Evolutionary conservation across 768 basidiomycete species (phyloP), one percentile per base, ranked within the genome.

Genomic region (Lepiota brunneoincarnata): DNA sequence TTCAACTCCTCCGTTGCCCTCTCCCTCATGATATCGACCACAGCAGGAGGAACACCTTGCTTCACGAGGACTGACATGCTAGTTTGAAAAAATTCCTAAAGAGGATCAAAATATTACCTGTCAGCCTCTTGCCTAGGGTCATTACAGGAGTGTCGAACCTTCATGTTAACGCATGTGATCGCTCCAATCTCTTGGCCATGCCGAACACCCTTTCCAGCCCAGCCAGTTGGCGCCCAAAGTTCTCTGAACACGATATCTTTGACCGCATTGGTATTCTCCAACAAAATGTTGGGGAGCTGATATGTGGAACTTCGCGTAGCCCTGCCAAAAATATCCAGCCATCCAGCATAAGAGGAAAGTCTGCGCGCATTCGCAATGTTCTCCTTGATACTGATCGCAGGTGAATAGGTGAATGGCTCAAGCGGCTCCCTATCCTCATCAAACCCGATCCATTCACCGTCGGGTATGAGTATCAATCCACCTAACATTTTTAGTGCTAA

Each of bases 271-370:
- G 23, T 40, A 14, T 40, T 43, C 41, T 35, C 5, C 20, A 57
- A 21, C 26, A 57, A 20, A 17, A 52, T 50, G 12, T 63, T 55
- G 20, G 56, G 47, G 12, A 54, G 49, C 47, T 55, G 51, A 40
- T 62, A 65, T 28, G 54, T 31, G 35, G 48, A 54, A 46, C 56
- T 61, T 41, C 46, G 51, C 18, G 60, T 61, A 23, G 60, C 35
- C 21, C 55, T 58, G 9, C 60, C 60, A 42, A 61, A 43, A 21
- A 60, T 40, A 43, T 59, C 35, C 41, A 65, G 55, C 62, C 59
- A 67, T 18, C 63, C 62, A 20, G 57, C 64, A 50, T 62, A 63
- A 51, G 57, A 63, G 4, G 62, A 64, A 18, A 56, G 45, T n/a
- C 42, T 59, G 23, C 35, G 45, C 2, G 26, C 51, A 11, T 57